Conservation (phyloP, 2,329 filamentous ascomycete genomes). For the Trichoderma cornu-damae region DNA sequence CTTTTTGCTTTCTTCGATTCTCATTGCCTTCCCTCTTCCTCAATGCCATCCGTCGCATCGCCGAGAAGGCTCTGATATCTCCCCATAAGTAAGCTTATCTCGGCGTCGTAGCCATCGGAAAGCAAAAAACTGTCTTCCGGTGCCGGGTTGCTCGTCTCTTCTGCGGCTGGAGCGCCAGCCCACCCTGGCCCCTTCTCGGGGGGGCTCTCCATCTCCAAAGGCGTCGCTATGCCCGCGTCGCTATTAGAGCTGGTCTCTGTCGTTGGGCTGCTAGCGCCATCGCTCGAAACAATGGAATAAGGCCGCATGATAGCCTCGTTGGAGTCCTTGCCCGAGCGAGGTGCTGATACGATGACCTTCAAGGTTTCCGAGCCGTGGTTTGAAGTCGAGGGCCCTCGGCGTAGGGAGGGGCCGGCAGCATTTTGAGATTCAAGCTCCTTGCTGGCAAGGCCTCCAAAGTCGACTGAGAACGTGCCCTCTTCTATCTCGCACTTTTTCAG, state of each 20-base stretch:
- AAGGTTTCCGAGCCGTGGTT: conserved; percentile 10
- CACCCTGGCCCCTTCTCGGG: conserved; percentile 23
- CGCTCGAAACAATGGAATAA: conserved; percentile 33
- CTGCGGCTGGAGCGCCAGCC: conserved; percentile 23
- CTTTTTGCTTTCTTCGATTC: conserved; percentile 29
- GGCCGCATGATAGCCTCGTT: background rate
- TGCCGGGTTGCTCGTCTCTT: conserved; percentile 23
- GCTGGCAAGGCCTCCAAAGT: conserved; percentile 37
- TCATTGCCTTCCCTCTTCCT: conserved; percentile 35
- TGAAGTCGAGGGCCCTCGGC: background rate
- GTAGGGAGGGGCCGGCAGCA: conserved; percentile 21
- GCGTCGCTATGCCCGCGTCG: conserved; percentile 34
- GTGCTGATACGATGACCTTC: conserved; percentile 17
- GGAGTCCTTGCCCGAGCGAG: background rate
- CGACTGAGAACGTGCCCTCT: conserved; percentile 26
- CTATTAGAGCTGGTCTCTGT: conserved; percentile 27
- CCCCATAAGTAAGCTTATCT: conserved; percentile 35
- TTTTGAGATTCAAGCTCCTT: conserved; percentile 29
- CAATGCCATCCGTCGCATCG: conserved; percentile 34
- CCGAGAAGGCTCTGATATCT: conserved; percentile 33
- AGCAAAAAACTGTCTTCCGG: conserved; percentile 31
- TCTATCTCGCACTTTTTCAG: conserved; percentile 15
- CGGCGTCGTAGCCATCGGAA: conserved; percentile 29
- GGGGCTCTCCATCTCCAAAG: conserved; percentile 35
- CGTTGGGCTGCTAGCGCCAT: conserved; percentile 34